Evolutionary conservation across 2,329 filamentous ascomycete species (phyloP), one percentile per base, ranked within the genome.

Genomic region (Aspergillus transmontanensis): DNA sequence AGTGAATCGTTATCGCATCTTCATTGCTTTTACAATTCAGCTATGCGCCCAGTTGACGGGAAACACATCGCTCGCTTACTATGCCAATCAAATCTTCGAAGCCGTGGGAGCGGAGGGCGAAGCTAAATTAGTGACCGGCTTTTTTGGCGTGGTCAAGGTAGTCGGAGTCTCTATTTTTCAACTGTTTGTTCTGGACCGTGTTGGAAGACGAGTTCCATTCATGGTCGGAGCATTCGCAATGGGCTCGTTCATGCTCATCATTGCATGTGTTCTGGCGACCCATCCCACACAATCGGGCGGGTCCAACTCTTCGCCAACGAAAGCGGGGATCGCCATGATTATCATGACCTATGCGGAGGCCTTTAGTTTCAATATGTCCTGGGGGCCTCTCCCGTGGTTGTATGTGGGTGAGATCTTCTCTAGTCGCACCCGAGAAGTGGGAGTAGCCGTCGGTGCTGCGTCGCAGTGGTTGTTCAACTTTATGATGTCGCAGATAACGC

Each of bases 91-190:
- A 67, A 81, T 85, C 46, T 85, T 85, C 72, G 74, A 75, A 16
- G 77, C 82, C 3, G 81, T 85, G 11, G 83, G 83, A 4, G 82
- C 82, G 6, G 82, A 82, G 5, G 72, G 79, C 48, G 75, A 80
- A n/a, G 73, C 76, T 34, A 80, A 84, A 45, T 75, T 85, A 9
- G 78, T 85, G 58, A 85, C 81, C 1, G 84, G 83, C 11, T 84
- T 85, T 72, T 85, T 86, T 50, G 83, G 83, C 3, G 72, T 84
- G 9, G 80, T 84, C 63, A 85, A 85, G 71, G 81, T 85, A 28
- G 73, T 83, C 0, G 81, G 82, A 4, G 82, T 82, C 50, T 62
- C 76, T 12, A 76, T 79, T 63, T 84, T 84, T 69, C 75, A 83
- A 11, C 68, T 84, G 16, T 83, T 81, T 66, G 73, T 85, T 19